Percentiles rank a stretch among this genome's conserved stretches.
These are phyloP conservation scores for Sphagnum fallax DNA, from an alignment of 228 moss, liverwort and hornwort genomes.

Conservation along the genomic window DNA sequence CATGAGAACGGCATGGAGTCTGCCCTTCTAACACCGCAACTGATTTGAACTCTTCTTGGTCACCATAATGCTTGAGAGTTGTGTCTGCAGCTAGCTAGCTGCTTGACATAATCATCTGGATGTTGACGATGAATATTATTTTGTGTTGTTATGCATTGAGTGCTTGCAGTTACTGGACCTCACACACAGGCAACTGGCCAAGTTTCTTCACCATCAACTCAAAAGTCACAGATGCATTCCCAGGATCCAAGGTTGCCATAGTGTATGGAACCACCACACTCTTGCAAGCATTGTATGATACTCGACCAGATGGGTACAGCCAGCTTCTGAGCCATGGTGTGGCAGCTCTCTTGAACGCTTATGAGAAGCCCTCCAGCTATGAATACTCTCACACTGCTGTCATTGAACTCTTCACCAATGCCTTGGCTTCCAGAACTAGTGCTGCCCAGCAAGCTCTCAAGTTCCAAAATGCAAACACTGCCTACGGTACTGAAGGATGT, in stretches of 20 bases:
- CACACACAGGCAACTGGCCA: slow-evolving; percentile 42
- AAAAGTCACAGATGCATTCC: slow-evolving; percentile 25
- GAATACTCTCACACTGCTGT: slow-evolving; percentile 29
- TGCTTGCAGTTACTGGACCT: slow-evolving; percentile 35
- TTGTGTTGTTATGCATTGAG: too few relatives aligned
- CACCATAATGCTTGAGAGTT: too few relatives aligned
- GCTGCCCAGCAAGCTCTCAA: slow-evolving; percentile 35
- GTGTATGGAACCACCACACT: slow-evolving; percentile 47
- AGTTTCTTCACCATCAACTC: slow-evolving; percentile 40
- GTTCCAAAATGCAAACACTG: slow-evolving; percentile 31
- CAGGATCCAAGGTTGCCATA: slow-evolving; percentile 18
- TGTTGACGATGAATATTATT: too few relatives aligned
- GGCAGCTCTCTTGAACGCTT: slow-evolving; percentile 39
- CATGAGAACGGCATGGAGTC: too few relatives aligned
- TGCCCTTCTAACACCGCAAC: too few relatives aligned
- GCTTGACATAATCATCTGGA: too few relatives aligned
- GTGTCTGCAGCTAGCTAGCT: too few relatives aligned
- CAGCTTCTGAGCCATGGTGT: slow-evolving; percentile 51
- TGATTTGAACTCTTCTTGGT: too few relatives aligned
- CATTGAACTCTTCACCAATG: slow-evolving; percentile 32
- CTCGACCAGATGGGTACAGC: slow-evolving; percentile 39
- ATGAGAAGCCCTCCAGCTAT: slow-evolving; percentile 30
- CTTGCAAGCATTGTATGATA: slow-evolving; percentile 46
- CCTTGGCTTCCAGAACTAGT: slow-evolving; percentile 23
- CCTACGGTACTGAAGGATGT: slow-evolving; percentile 18